Percentiles rank a stretch among this genome's conserved stretches.
Evolutionary conservation across 352 stramenopile species (phyloP).

Genomic region (Peronospora destructor): DNA sequence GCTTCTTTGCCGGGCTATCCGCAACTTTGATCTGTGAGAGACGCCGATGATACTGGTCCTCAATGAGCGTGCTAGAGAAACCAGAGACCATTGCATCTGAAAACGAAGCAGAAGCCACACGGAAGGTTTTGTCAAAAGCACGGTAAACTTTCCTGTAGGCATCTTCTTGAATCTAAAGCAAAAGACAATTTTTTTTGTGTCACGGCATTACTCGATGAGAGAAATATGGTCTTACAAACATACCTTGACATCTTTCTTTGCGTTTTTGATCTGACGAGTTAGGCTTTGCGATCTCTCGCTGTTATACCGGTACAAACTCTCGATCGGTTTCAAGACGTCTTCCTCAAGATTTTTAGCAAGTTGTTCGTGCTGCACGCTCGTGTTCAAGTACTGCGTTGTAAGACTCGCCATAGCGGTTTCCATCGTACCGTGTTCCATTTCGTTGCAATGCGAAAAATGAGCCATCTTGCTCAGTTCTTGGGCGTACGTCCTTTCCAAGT

Average conservation of each 20-base stretch:
- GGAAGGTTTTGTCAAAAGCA: constrained; percentile 67
- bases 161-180: constrained; percentile 48
- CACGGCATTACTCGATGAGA: neutral
- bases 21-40: constrained; percentile 35
- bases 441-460: constrained; percentile 48
- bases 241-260: constrained; percentile 79
- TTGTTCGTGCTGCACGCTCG: constrained; percentile 68
- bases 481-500: constrained; percentile 67
- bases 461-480: constrained; percentile 60
- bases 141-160: constrained; percentile 65
- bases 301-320: constrained; percentile 49
- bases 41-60: constrained; percentile 54
- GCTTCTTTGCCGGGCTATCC: constrained; percentile 12
- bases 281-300: constrained; percentile 50
- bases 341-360: constrained; percentile 71
- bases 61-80: constrained; percentile 62
- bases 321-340: constrained; percentile 67
- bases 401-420: constrained; percentile 52
- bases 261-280: constrained; percentile 41
- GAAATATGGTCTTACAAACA: neutral
- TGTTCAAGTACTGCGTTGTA: constrained; percentile 73
- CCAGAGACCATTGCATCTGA: constrained; percentile 63
- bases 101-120: constrained; percentile 54
- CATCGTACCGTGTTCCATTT: constrained; percentile 47
- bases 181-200: constrained; percentile 1